Evolutionary conservation across 768 basidiomycete genomes (phyloP), one percentile per base, ranked within the genome.

Genomic region (Kwoniella botswanensis): DNA sequence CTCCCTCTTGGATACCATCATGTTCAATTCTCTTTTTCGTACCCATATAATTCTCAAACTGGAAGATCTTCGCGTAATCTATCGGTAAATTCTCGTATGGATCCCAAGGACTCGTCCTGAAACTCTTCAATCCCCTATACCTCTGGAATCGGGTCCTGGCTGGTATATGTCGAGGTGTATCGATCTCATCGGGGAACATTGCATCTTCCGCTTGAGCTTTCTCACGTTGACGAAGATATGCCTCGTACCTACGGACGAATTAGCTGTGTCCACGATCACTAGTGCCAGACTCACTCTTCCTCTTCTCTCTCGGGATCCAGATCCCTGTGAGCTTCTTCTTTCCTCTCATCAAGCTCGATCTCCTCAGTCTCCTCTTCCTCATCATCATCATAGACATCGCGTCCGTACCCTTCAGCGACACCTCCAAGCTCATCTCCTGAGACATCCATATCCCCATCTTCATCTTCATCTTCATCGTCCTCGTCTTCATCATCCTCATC

Each of bases 41-140:
- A 21, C 91, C 88, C 82, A 90, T 92, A 85, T 92, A 97, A 76
- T 95, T 93, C 84, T 98, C 94, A 78, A 98, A 97, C 82, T 94
- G 93, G 85, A 98, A 99, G 76, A 98, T 96, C 53, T 91, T 88
- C 2, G 91, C 93, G 78, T 98, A 98, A 81, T 99, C 94, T 61
- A 90, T 85, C 13, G 96, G 96, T 12, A 99, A 86, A 78, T 95
- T 95, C 84, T 99, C 96, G 76, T 91, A 98, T 9, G 96, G 90
- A 82, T 98, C 97, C 97, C 96, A 99, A 46, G 93, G 93, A 80
- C 93, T 94, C 6, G 96, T 98, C 46, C 96, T 86, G 87, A 99
- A 93, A 15, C 92, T 94, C 58, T 90, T 89, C 84, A 99, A 83
- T 9, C 96, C 96, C 68, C 96, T 90, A 82, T 90, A 99, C 59